Base-by-base conservation (phyloP, 2,329 filamentous ascomycete genomes). In the Trichoderma endophyticum region DNA sequence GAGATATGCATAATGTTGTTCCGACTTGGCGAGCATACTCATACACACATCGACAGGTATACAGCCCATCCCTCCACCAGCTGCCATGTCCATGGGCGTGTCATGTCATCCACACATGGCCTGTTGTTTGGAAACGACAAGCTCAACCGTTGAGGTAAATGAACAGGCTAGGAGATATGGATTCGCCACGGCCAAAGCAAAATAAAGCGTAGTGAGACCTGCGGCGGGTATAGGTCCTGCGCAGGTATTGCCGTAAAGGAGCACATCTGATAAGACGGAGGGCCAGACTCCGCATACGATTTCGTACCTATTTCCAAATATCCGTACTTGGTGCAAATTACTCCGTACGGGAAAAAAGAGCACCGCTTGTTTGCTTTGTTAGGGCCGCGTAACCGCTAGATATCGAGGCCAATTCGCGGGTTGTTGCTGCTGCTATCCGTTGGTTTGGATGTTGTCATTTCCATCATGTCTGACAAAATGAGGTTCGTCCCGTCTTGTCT, bases 1-100 rank as follows among this genome's bases (percentile, higher is more conserved):
- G 67, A 61, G 57, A 70, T 70, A 70, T 70, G 67, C 67, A 70
- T 70, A 70, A 70, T 54, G 67, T 15, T 54, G 67, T 30, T 62
- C 67, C 67, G 67, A 62, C 57, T 62, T 70, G 67, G 67, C 67
- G 36, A 14, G 36, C 59, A 18, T 54, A 21, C 56, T 9, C 39
- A 14, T 36, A 18, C 48, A 12, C 15, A 12, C 8, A 36, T 59
- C 7, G 15, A 21, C 39, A 30, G 61, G 24, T 30, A 64, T 51
- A 51, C 18, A 21, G 43, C 43, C 21, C 21, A 54, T 54, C n/a
- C 48, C 48, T 54, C 43, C 28, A n/a, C 11, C 15, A 54, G n/a
- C 48, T 14, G 43, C n/a, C n/a, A n/a, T 30, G 3, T 4, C 28
- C 18, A 21, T 34, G 6, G 15, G 39, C 7, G 3, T 43, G 12